A percentile compares a stretch with the other conserved stretches of the same genome.
These are phyloP conservation scores for Mucor sp. DNA, from an alignment of 371 early-diverging fungal genomes.

Conservation along the genomic window DNA sequence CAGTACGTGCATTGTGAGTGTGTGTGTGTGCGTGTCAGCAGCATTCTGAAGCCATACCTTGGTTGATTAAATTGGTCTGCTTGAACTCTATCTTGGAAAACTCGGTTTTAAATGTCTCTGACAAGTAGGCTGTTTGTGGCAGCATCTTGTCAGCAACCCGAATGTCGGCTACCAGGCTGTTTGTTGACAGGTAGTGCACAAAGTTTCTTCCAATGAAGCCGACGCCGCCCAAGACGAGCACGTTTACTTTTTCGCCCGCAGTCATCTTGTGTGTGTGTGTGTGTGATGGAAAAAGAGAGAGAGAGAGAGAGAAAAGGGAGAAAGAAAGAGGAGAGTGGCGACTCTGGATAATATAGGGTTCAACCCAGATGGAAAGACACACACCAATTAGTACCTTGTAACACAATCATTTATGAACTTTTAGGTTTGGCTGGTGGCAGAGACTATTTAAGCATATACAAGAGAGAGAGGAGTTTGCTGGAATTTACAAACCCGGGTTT, in stretches of 20 bases:
- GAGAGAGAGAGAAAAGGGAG: background rate
- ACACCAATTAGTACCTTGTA: background rate
- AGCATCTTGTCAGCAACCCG: slow-evolving; percentile 91
- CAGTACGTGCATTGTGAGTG: background rate
- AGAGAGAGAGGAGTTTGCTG: background rate
- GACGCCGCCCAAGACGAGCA: slow-evolving; percentile 80
- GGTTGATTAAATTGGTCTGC: slow-evolving; percentile 81
- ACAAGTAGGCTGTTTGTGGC: slow-evolving; percentile 85
- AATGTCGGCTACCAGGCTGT: slow-evolving; percentile 65
- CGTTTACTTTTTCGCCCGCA: slow-evolving; percentile 24
- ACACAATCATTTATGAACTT: background rate
- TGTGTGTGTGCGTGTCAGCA: background rate
- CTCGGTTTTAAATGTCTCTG: slow-evolving; percentile 61
- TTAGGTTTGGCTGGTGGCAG: too few species aligned
- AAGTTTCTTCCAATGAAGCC: slow-evolving; percentile 88
- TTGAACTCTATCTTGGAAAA: slow-evolving; percentile 79
- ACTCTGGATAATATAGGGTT: too few species aligned
- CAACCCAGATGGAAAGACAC: slow-evolving; percentile 5
- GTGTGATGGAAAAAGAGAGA: background rate
- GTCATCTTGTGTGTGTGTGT: slow-evolving; percentile 10
- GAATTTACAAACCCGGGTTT: background rate
- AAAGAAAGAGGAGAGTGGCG: background rate
- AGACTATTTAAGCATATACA: background rate
- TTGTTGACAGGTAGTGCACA: slow-evolving; percentile 70
- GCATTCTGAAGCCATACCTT: slow-evolving; percentile 51